Evolutionary conservation across 2,329 filamentous ascomycete genomes (phyloP).

Genomic region (Calonectria pauciramosa): DNA sequence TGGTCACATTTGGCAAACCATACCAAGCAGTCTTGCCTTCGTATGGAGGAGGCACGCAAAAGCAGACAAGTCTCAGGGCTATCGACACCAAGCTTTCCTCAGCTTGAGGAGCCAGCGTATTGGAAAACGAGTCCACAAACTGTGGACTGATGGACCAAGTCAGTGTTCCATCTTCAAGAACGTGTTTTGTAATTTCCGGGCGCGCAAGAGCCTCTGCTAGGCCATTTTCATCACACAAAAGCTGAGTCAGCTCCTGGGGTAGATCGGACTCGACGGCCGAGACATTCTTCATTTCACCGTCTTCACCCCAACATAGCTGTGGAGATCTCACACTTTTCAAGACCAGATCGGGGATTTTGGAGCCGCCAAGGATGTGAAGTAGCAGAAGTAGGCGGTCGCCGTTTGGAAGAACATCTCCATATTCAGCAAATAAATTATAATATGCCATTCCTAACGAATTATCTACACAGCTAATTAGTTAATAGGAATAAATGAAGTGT

Average conservation of each 20-base stretch:
- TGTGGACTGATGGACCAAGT: slow-evolving; percentile 39
- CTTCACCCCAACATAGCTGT: slow-evolving; percentile 43
- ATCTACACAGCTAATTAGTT: slow-evolving; percentile 15
- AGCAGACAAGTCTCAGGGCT: slow-evolving; percentile 45
- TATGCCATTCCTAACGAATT: slow-evolving; percentile 31
- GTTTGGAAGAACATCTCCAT: slow-evolving; percentile 42
- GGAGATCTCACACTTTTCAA: slow-evolving; percentile 37
- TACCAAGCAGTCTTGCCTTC: slow-evolving; percentile 51
- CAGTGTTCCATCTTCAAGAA: slow-evolving; percentile 34
- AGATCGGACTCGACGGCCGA: slow-evolving; percentile 43
- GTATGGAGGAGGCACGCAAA: slow-evolving; percentile 48
- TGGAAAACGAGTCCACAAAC: not conserved
- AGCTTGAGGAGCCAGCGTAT: slow-evolving; percentile 28
- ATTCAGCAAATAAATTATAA: slow-evolving; percentile 43
- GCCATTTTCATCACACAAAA: slow-evolving; percentile 34
- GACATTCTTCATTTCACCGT: slow-evolving; percentile 45
- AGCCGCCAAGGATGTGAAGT: slow-evolving; percentile 39
- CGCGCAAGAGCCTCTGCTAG: slow-evolving; percentile 23
- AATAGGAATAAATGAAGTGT: not conserved
- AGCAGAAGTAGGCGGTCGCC: slow-evolving; percentile 45
- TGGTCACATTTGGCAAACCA: not conserved
- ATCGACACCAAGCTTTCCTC: slow-evolving; percentile 36
- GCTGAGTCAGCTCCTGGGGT: slow-evolving; percentile 29
- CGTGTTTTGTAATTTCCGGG: slow-evolving; percentile 29
- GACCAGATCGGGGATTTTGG: slow-evolving; percentile 40